These are phyloP conservation scores for Epichloe gansuensis DNA, from an alignment of 2,329 filamentous ascomycete genomes.

Conservation along the genomic window DNA sequence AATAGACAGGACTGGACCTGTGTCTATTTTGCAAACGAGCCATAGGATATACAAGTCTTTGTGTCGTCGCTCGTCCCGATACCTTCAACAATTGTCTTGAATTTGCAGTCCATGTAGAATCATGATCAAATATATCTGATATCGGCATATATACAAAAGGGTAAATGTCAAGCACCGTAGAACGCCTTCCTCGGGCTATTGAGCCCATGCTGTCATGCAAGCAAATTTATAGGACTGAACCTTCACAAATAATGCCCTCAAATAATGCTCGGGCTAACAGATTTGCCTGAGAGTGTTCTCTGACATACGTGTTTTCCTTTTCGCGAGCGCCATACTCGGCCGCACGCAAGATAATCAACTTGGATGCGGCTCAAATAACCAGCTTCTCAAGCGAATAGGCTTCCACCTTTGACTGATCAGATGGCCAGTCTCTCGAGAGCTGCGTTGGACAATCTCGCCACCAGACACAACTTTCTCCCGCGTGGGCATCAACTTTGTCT, in stretches of 20 bases:
- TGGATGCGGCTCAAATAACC: slow-evolving; percentile 36
- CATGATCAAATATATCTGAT: not conserved
- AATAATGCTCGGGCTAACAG: no score
- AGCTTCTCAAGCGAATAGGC: slow-evolving; percentile 77
- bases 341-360: not conserved
- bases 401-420: slow-evolving; percentile 66
- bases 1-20: no score
- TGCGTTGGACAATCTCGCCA: slow-evolving; percentile 60
- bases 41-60: no score
- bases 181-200: not conserved
- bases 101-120: no score
- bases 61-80: no score
- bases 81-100: no score
- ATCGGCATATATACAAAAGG: not conserved
- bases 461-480: slow-evolving; percentile 50
- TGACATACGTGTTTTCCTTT: not conserved
- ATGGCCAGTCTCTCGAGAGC: slow-evolving; percentile 60
- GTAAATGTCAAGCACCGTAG: not conserved
- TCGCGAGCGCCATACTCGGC: not conserved
- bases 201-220: not conserved
- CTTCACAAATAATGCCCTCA: no score
- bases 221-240: not conserved
- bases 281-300: not conserved
- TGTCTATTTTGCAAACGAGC: no score
- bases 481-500: slow-evolving; percentile 39